These are phyloP conservation scores for Salix udensis DNA, from an alignment of 345 rosid genomes.

Conservation along the genomic window DNA sequence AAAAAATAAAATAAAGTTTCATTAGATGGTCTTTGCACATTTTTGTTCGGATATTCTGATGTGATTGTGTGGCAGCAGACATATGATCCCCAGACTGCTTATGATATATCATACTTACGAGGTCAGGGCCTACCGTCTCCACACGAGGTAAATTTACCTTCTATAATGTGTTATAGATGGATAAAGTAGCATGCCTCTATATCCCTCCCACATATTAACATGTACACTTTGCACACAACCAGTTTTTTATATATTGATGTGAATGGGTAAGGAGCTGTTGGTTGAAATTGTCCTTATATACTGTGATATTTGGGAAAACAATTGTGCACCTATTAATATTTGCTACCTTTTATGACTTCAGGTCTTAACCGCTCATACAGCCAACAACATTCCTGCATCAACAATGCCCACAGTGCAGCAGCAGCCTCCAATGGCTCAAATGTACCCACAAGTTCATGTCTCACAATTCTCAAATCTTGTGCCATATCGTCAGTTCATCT, in stretches of 20 bases:
- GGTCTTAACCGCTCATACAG: constrained; percentile 43
- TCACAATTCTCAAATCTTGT: constrained; percentile 71
- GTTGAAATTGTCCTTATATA: background rate
- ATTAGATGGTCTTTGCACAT: background rate
- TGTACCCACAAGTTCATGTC: constrained; percentile 88
- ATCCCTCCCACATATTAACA: too few species aligned
- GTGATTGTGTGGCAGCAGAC: constrained; percentile 38
- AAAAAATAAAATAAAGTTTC: background rate
- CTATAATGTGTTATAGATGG: background rate
- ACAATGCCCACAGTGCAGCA: constrained; percentile 58
- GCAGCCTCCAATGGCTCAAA: constrained; percentile 68
- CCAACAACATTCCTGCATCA: constrained; percentile 52
- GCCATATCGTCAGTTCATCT: constrained; percentile 81
- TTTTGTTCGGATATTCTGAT: background rate
- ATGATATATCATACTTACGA: constrained; percentile 63
- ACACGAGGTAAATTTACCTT: constrained; percentile 59
- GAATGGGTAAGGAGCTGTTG: background rate
- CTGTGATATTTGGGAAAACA: background rate
- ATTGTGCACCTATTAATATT: background rate
- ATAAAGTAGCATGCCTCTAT: background rate
- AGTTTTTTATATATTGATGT: background rate
- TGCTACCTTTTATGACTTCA: constrained; percentile 22
- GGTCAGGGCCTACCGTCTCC: constrained; percentile 62
- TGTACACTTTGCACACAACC: background rate
- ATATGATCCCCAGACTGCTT: constrained; percentile 56